Percentiles rank a stretch among this genome's conserved stretches.
Evolutionary conservation across 2,329 filamentous ascomycete genomes (phyloP).

Genomic region (Chalara sp.): DNA sequence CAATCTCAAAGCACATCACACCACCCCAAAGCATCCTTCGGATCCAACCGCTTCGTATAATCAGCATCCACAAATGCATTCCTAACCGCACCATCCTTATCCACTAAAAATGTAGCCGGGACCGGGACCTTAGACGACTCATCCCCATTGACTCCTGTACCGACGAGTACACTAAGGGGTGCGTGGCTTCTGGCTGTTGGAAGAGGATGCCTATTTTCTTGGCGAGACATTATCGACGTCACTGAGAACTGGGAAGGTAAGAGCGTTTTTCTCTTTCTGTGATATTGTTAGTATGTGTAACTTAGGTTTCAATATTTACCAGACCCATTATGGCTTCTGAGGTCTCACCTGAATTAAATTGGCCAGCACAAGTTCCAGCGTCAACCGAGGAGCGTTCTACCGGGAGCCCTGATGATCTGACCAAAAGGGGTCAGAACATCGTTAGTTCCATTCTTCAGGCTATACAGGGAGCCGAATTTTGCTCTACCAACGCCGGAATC

Average conservation of each 20-base stretch:
- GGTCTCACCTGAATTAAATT: too few species aligned
- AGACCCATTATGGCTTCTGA: too few species aligned
- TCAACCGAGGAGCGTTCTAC: too few species aligned
- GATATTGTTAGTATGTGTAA: too few species aligned
- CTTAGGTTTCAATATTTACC: too few species aligned
- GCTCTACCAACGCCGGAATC: too few species aligned
- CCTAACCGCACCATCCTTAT: conserved; percentile 28
- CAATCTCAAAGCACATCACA: conserved; percentile 19
- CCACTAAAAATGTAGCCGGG: conserved; percentile 33
- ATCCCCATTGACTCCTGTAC: conserved; percentile 30
- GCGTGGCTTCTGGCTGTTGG: conserved; percentile 23
- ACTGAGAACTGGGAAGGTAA: conserved; percentile 35
- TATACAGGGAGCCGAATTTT: too few species aligned
- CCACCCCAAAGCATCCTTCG: conserved; percentile 29
- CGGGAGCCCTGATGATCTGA: too few species aligned
- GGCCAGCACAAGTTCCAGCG: too few species aligned
- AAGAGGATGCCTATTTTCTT: conserved; percentile 32
- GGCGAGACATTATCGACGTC: conserved; percentile 32
- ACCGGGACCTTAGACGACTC: conserved; percentile 32
- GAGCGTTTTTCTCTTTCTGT: conserved; percentile 36
- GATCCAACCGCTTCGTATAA: conserved; percentile 32
- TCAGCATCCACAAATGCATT: conserved; percentile 32
- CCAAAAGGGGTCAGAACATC: too few species aligned
- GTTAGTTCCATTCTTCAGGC: too few species aligned
- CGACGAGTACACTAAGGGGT: conserved; percentile 25